Base-by-base conservation (phyloP, 2,329 filamentous ascomycete genomes). In the Seiridium unicorne region DNA sequence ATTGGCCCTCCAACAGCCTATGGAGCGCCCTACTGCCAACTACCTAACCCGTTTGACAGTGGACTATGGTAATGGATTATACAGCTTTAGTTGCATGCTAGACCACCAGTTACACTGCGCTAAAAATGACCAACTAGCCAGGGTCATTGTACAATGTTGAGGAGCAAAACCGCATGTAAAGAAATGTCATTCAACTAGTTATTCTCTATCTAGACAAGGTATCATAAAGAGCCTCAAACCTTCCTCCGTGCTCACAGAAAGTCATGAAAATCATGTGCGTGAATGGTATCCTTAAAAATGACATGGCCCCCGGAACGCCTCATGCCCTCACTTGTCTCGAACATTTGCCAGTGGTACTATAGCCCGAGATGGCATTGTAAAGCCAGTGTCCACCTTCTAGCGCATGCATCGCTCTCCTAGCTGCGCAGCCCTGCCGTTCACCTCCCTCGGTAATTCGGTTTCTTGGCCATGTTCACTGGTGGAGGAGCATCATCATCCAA, bases 401-500 rank as follows among this genome's bases (percentile, higher is more conserved):
- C 18, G 18, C 18, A 26, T 26, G 18, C 18, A 26, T 1, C 18
- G 18, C 18, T 26, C 18, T 26, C 18, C 18, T 26, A 26, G 18
- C 18, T 26, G 18, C 18, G 18, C 18, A 26, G 18, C 18, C 18
- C 18, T 26, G 18, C 18, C 18, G 18, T 26, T 51, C 18, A 51
- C 34, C 55, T 40, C 11, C 46, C 57, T 10, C 57, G 26, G 36
- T 55, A 55, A 10, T 55, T 40, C 1, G 94, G 94, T 74, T 97
- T 97, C 66, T 89, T 86, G 49, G 90, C 88, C 83, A 92, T 90
- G 69, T 96, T 96, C 6, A 96, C 92, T 5, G 85, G 81, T 3
- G 94, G 94, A 18, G 94, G 93, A 35, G 90, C 89, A 68, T 96
- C 90, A 49, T 88, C 85, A 51, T 87, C 88, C 53, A 91, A 76